These are phyloP conservation scores for Leccinum pellstonianum DNA, from an alignment of 768 basidiomycete species.

Conservation along the genomic window DNA sequence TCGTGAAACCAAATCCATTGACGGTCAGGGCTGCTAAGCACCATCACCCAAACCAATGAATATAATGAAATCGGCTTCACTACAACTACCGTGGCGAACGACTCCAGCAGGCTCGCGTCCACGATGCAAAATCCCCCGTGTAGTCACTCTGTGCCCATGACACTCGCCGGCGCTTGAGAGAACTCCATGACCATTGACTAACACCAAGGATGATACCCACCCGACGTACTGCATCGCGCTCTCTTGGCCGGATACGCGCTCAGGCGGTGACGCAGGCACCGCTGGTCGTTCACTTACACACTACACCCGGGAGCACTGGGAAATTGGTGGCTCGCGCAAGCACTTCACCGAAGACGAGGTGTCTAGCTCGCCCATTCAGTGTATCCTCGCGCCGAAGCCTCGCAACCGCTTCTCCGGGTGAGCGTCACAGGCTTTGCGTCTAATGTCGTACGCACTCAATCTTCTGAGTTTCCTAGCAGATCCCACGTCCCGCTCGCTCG, in stretches of 20 bases:
- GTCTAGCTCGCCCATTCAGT: not conserved
- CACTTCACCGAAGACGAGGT: slow-evolving; percentile 1
- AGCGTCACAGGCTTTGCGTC: not conserved
- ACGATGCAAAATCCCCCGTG: no score
- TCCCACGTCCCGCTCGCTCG: not conserved
- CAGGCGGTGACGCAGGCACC: slow-evolving; percentile 13
- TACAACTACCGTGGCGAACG: no score
- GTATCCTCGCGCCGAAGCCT: slow-evolving; percentile 12
- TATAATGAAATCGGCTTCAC: no score
- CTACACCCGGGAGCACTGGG: slow-evolving; percentile 5
- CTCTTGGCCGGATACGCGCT: slow-evolving; percentile 23
- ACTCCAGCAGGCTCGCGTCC: no score
- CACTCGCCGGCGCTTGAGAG: not conserved
- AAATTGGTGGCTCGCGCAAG: slow-evolving; percentile 8
- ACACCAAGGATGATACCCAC: slow-evolving; percentile 30
- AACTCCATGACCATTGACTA: not conserved
- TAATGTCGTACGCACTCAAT: slow-evolving; percentile 1
- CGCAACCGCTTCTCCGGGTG: slow-evolving; percentile 19
- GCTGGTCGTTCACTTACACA: not conserved
- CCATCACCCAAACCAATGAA: no score
- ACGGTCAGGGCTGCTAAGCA: no score
- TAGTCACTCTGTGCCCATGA: no score
- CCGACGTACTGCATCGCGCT: slow-evolving; percentile 27
- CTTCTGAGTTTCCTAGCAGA: not conserved
- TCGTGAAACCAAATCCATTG: no score